Conservation (phyloP, 768 basidiomycete genomes). For the Trametes sanguinea region DNA sequence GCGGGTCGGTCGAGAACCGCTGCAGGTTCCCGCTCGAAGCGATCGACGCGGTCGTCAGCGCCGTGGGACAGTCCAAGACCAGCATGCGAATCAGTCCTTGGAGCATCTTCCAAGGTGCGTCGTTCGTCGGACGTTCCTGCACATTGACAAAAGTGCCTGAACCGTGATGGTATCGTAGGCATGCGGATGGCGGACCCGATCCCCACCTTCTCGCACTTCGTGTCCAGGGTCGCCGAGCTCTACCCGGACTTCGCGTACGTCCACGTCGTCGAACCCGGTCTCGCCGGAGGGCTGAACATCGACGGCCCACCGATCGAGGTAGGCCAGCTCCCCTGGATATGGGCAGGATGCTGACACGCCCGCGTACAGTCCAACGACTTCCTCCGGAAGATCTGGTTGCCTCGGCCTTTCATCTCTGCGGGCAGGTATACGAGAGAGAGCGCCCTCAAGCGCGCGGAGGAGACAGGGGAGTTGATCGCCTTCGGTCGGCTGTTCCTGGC, state of each 20-base stretch:
- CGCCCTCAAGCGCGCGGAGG: constrained; percentile 23
- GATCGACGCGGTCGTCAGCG: constrained; percentile 39
- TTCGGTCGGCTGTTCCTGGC: constrained; percentile 32
- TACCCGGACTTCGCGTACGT: constrained; percentile 45
- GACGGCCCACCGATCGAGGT: constrained; percentile 10
- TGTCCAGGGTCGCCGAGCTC: constrained; percentile 37
- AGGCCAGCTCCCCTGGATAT: background rate
- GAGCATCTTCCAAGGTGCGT: constrained; percentile 38
- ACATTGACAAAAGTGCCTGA: background rate
- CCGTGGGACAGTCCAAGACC: constrained; percentile 44
- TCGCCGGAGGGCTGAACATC: background rate
- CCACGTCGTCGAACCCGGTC: constrained; percentile 35
- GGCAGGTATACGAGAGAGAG: constrained; percentile 26
- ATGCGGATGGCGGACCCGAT: constrained; percentile 56
- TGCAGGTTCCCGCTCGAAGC: constrained; percentile 48
- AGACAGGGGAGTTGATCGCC: constrained; percentile 23
- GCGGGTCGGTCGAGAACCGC: constrained; percentile 51
- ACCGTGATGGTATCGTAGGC: constrained; percentile 21
- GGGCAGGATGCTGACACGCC: too few species aligned
- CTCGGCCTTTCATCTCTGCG: constrained; percentile 16
- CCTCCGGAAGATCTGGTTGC: constrained; percentile 25
- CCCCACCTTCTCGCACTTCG: constrained; percentile 53
- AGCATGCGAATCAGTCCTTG: constrained; percentile 44
- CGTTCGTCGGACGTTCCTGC: constrained; percentile 21
- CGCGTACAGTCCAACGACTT: constrained; percentile 17